Base-by-base conservation (phyloP, 768 basidiomycete genomes). In the Neoboletus brunneissimus region DNA sequence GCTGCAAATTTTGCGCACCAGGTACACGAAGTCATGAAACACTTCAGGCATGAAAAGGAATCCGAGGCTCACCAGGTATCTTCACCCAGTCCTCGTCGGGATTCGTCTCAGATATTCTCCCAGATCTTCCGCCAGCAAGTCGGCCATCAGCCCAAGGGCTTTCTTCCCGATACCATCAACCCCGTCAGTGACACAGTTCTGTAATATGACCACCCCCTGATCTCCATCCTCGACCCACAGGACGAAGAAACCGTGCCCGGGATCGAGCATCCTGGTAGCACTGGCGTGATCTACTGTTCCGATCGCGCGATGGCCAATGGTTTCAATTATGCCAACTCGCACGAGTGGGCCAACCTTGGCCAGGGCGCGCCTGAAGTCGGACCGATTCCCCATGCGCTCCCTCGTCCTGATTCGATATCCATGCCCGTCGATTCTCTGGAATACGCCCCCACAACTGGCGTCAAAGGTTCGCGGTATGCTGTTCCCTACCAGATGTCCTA, bases 271-370 rank as follows among this genome's bases (percentile, higher is more conserved):
- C 91, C 91, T 2, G 83, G 83, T 34, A 73, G 73, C 63, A 81
- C 79, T 1, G 76, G 81, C 56, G 84, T 87, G 27, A 86, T 95
- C 65, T 97, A 95, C 70, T 94, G 93, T 72, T 92, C 90, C 2
- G 91, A 94, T 67, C 86, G 94, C 56, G 91, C 94, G n/a, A 91
- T 93, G 77, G 93, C 93, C 12, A 96, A 97, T 67, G 94, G 94
- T 10, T 97, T 94, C 77, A 86, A 76, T 60, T 89, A 91, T 62
- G 82, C 88, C 56, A 76, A 77, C 61, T 85, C 85, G 15, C 86
- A 91, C 64, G 86, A 87, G 60, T 94, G 92, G 91, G 81, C 89
- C 6, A 92, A 93, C 67, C 79, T 92, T 11, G 95, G 94, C n/a
- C 93, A 95, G 73, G 91, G 90, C 42, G 91, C 91, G 16, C 93